Evolutionary conservation across 805 yeast genomes (phyloP).

Genomic region (Lachancea thermotolerans): DNA sequence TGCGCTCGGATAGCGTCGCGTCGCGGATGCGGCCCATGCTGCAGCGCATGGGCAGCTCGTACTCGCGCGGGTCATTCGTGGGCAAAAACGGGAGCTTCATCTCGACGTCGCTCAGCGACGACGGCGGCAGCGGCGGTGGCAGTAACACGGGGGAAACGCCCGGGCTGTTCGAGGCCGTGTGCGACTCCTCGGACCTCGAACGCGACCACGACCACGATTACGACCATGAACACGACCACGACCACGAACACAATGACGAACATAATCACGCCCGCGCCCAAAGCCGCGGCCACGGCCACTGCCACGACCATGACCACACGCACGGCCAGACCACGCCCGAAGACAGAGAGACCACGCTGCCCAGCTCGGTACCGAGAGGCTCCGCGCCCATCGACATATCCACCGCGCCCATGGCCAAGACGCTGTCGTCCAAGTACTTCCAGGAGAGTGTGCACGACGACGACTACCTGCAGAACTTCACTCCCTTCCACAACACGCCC

Average conservation of each 20-base stretch:
- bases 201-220: too few relatives aligned
- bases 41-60: conserved; percentile 3
- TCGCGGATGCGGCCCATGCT: conserved; percentile 3
- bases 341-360: not conserved
- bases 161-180: not conserved
- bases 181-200: too few relatives aligned
- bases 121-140: not conserved
- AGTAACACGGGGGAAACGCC: not conserved
- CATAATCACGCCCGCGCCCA: not conserved
- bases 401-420: not conserved
- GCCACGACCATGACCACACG: not conserved
- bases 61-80: conserved; percentile 7
- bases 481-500: conserved; percentile 10
- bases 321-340: not conserved
- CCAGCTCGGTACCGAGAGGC: conserved; percentile 1
- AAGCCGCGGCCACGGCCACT: not conserved
- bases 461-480: conserved; percentile 4
- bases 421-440: conserved; percentile 4
- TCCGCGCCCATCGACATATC: conserved; percentile 1
- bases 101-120: conserved; percentile 6
- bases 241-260: too few relatives aligned
- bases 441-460: conserved; percentile 2
- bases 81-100: conserved; percentile 8
- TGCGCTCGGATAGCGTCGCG: not conserved
- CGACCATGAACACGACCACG: too few relatives aligned